Evolutionary conservation across 805 yeast genomes (phyloP).

Genomic region (Pichia rugopelliculosa): DNA sequence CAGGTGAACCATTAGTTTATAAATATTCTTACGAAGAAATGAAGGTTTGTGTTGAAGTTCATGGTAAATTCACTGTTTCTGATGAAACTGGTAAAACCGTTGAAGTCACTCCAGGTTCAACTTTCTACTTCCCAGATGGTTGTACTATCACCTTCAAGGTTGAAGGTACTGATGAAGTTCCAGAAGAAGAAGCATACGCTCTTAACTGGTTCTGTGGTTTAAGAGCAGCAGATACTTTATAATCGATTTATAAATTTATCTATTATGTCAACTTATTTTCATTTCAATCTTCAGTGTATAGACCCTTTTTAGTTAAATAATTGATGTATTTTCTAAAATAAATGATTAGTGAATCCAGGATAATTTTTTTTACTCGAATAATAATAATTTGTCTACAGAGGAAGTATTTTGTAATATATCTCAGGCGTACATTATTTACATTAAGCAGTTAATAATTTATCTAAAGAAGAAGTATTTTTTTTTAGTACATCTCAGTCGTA

Average conservation of each 20-base stretch:
- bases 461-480: no score
- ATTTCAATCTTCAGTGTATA: neutral
- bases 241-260: neutral
- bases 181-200: slow-evolving; percentile 44
- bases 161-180: slow-evolving; percentile 29
- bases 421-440: no score
- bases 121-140: slow-evolving; percentile 61
- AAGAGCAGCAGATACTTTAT: slow-evolving; percentile 33
- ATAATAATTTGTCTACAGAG: no score
- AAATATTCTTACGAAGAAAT: slow-evolving; percentile 59
- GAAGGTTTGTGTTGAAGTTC: slow-evolving; percentile 61
- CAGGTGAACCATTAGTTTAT: slow-evolving; percentile 64
- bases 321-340: neutral
- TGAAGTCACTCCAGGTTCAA: slow-evolving; percentile 56
- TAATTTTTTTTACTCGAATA: no score
- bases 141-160: slow-evolving; percentile 56
- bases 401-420: no score
- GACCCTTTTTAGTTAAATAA: neutral
- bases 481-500: no score
- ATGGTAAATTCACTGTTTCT: slow-evolving; percentile 53
- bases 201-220: slow-evolving; percentile 56
- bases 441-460: no score
- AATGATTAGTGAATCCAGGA: no score
- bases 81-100: slow-evolving; percentile 60
- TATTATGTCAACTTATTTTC: neutral